phyloP scores from a whole-genome alignment of 345 rosid genomes.

The Litchi chinensis region DNA sequence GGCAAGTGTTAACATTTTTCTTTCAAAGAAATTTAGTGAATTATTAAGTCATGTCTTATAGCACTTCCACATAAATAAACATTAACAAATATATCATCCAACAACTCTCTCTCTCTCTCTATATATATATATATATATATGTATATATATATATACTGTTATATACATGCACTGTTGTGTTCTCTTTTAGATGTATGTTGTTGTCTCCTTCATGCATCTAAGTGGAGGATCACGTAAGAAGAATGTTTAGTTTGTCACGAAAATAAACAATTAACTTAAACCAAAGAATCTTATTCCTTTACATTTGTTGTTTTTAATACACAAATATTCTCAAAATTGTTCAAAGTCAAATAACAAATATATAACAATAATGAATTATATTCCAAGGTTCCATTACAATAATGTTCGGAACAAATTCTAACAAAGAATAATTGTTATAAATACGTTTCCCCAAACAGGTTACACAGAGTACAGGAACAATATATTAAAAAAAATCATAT shows the following conservation, averaged over 20 bases:
- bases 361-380: background rate
- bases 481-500: too few relatives aligned
- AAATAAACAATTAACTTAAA: background rate
- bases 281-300: background rate
- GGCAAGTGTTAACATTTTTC: background rate
- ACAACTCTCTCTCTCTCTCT: too few relatives aligned
- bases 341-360: background rate
- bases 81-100: too few relatives aligned
- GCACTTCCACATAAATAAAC: background rate
- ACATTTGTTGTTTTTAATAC: background rate
- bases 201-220: constrained; percentile 1
- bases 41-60: background rate
- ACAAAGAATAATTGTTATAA: background rate
- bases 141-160: too few relatives aligned
- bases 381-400: background rate
- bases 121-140: too few relatives aligned
- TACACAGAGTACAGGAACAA: background rate
- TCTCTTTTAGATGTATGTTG: background rate
- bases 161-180: background rate
- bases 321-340: background rate
- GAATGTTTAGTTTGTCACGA: background rate
- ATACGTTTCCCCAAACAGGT: background rate
- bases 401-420: background rate
- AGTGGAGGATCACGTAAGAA: constrained; percentile 17
- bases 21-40: background rate